Percentiles rank a stretch among this genome's conserved stretches.
Conservation (phyloP, 139 green algal genomes). For the Chlorella vulgaris region DNA sequence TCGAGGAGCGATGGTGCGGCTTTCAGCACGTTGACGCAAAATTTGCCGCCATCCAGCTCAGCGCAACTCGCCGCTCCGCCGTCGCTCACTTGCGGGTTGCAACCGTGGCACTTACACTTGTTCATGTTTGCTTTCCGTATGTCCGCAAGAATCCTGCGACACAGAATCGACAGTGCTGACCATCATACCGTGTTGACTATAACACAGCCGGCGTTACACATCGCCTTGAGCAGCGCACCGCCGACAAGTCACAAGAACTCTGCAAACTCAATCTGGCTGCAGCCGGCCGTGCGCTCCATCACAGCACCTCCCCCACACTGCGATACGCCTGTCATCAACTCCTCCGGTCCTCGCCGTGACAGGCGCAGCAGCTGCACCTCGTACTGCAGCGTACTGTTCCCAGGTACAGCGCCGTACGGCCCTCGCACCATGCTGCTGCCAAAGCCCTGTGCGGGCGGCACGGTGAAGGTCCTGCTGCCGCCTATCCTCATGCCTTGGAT, state of each 20-base stretch:
- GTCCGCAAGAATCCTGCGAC: too few species aligned
- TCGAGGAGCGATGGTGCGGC: too few species aligned
- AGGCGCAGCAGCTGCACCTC: slow-evolving; percentile 55
- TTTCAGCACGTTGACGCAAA: too few species aligned
- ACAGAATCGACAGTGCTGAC: too few species aligned
- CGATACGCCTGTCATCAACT: slow-evolving; percentile 32
- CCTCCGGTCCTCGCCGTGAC: slow-evolving; percentile 32
- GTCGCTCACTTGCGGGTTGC: too few species aligned
- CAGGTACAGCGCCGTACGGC: slow-evolving; percentile 51
- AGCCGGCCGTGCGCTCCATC: slow-evolving; percentile 29
- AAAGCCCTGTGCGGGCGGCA: slow-evolving; percentile 37
- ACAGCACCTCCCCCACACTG: slow-evolving; percentile 46
- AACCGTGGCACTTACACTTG: too few species aligned
- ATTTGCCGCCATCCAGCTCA: too few species aligned
- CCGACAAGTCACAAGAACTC: slow-evolving; percentile 53
- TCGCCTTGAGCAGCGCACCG: too few species aligned
- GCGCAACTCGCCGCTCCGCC: too few species aligned
- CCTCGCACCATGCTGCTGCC: slow-evolving; percentile 31
- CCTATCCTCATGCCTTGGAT: slow-evolving; percentile 54
- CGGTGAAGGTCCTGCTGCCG: slow-evolving; percentile 42
- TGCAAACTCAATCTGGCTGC: slow-evolving; percentile 27
- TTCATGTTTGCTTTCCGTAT: too few species aligned
- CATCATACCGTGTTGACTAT: too few species aligned
- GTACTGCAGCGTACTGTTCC: slow-evolving; percentile 42
- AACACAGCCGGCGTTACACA: too few species aligned